Conservation (phyloP, 345 rosid species). For the Kandelia obovata region DNA sequence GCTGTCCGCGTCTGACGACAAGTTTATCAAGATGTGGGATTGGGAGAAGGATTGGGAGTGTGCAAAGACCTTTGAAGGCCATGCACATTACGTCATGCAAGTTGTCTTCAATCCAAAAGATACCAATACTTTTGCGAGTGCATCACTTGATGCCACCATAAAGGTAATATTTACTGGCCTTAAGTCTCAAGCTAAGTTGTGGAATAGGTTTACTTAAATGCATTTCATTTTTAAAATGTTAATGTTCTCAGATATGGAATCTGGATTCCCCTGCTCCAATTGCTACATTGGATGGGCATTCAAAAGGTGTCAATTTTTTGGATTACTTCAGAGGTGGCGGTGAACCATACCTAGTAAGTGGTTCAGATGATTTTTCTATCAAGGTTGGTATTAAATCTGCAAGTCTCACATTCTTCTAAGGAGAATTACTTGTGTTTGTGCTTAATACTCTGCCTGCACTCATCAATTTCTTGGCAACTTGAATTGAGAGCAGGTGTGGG, state of each 20-base stretch:
- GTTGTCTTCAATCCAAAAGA: constrained; percentile 21
- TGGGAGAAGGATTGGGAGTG: constrained; percentile 47
- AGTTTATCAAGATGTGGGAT: constrained; percentile 37
- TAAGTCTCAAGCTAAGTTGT: neutral
- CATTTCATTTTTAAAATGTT: neutral
- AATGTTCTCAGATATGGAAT: constrained; percentile 32
- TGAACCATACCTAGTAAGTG: constrained; percentile 23
- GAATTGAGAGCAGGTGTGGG: constrained; percentile 26
- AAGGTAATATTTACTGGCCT: constrained; percentile 18
- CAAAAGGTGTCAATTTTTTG: constrained; percentile 33
- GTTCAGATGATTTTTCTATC: constrained; percentile 34
- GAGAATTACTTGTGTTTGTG: neutral
- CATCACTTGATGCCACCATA: constrained; percentile 33
- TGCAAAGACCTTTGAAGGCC: constrained; percentile 30
- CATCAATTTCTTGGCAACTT: neutral
- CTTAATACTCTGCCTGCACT: neutral
- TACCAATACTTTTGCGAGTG: constrained; percentile 28
- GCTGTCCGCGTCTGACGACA: constrained; percentile 38
- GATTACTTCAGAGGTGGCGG: constrained; percentile 12
- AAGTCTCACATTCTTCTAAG: neutral
- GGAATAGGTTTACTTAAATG: neutral
- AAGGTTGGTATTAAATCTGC: constrained; percentile 19
- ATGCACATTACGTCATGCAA: constrained; percentile 44
- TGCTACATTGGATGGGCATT: constrained; percentile 22
- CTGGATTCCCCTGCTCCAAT: constrained; percentile 27